phyloP scores from a whole-genome alignment of 768 basidiomycete genomes.

The Boletus rubescentipes region DNA sequence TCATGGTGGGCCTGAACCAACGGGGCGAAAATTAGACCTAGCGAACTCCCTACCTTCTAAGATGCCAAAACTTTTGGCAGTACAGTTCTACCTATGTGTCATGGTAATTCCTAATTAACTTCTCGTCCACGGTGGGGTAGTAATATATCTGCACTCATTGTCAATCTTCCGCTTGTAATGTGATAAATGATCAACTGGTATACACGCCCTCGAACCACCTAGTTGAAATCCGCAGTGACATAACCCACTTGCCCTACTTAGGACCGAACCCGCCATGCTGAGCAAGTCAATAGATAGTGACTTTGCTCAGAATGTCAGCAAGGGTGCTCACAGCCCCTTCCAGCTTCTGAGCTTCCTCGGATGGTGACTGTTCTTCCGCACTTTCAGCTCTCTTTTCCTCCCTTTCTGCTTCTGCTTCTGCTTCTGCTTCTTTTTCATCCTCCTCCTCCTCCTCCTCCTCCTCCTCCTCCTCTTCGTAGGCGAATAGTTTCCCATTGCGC shows the following conservation, averaged over 20 bases:
- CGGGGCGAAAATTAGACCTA: no score
- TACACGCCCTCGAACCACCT: conserved; percentile 13
- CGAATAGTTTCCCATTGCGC: conserved; percentile 65
- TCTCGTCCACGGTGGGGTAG: background rate
- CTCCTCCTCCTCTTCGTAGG: conserved; percentile 80
- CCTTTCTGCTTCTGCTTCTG: conserved; percentile 23
- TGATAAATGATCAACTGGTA: conserved; percentile 23
- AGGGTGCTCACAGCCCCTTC: conserved; percentile 53
- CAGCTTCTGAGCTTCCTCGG: conserved; percentile 25
- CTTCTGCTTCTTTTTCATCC: conserved; percentile 46
- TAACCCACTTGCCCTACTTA: background rate
- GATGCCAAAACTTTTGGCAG: background rate
- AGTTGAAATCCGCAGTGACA: conserved; percentile 2
- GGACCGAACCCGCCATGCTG: background rate
- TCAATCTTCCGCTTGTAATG: conserved; percentile 2
- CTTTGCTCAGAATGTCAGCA: conserved; percentile 66
- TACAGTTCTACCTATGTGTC: background rate
- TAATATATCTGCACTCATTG: background rate
- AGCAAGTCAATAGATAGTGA: conserved; percentile 41
- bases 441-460: conserved; percentile 67
- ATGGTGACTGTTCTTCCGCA: conserved; percentile 19
- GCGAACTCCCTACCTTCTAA: no score
- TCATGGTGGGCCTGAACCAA: no score
- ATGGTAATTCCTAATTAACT: background rate
- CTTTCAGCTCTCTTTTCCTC: conserved; percentile 13